Conservation (phyloP, 2,329 filamentous ascomycete species). For the Pseudogymnoascus sp. region DNA sequence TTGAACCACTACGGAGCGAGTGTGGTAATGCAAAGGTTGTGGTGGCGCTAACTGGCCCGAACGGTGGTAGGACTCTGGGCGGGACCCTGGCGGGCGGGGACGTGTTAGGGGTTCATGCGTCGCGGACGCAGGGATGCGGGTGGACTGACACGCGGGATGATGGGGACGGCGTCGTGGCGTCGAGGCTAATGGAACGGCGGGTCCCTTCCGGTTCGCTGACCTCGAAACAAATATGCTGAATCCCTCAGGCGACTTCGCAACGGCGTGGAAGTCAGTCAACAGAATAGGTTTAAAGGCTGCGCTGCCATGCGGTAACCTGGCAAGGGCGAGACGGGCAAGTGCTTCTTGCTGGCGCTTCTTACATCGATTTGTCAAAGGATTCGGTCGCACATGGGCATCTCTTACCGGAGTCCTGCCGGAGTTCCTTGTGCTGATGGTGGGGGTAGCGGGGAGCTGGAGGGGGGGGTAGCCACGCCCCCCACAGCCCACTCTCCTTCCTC, state of each 20-base stretch:
- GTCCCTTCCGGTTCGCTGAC: background rate
- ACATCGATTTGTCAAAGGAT: background rate
- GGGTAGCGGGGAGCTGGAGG: background rate
- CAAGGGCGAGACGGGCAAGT: background rate
- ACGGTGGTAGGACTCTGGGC: background rate
- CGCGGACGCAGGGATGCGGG: background rate
- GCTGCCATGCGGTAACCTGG: background rate
- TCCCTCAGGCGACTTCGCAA: background rate
- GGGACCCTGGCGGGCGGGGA: background rate
- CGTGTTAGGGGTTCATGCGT: background rate
- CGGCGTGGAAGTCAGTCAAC: background rate
- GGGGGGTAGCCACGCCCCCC: background rate
- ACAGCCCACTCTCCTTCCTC: background rate
- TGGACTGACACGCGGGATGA: background rate
- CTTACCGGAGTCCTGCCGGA: too few relatives aligned
- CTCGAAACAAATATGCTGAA: background rate
- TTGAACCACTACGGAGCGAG: background rate
- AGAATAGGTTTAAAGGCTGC: background rate
- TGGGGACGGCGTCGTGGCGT: background rate
- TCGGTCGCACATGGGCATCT: background rate
- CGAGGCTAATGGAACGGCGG: slow-evolving; percentile 1
- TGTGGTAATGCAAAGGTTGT: background rate
- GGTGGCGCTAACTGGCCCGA: background rate
- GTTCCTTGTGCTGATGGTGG: background rate
- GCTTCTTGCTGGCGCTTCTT: background rate